Base-by-base conservation (phyloP, 768 basidiomycete species). In the Russula foetens region DNA sequence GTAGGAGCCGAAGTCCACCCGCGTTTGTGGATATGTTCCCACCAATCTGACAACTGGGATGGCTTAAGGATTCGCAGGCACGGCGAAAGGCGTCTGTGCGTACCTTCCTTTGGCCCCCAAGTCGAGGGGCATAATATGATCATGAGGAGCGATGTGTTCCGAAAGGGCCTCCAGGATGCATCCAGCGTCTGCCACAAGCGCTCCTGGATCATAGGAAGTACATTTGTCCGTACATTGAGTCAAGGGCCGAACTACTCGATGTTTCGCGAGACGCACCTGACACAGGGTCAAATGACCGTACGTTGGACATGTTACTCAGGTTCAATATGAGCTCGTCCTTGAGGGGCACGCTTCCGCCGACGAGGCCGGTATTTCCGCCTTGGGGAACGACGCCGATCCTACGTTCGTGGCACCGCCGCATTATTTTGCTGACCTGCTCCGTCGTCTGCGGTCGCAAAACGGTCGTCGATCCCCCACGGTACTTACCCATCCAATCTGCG, bases 1-100 rank as follows among this genome's bases (percentile, higher is more conserved):
- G 84, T 44, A 99, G 75, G 24, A 99, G 80, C 2, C 97, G 84
- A 8, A 99, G 80, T n/a, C 97, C 97, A 21, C 97, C 97, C 28
- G 97, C 97, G 69, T 99, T 99, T 5, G 97, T 98, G 1, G 97
- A 85, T 28, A 98, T 81, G 72, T 98, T 98, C 35, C 97, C 97
- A 50, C 96, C 97, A 64, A 99, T 95, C 69, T 98, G 96, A 77
- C 97, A 99, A 68, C 91, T 91, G 70, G 35, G 31, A 43, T n/a
- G 1, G n/a, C 35, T 23, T 43, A 33, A 21, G 31, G 59, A 33
- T 19, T 43, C 44, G 53, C 26, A 19, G 0, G 8, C 38, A 19
- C 14, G 23, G 19, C 23, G 50, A 23, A 39, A 53, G 23, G 4
- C 12, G n/a, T 29, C 33, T 7, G 39, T 21, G 26, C 75, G 38